Percentiles rank a stretch among this genome's conserved stretches.
Evolutionary conservation across 441 rosid species (phyloP).

Genomic region (Geranium incanum): DNA sequence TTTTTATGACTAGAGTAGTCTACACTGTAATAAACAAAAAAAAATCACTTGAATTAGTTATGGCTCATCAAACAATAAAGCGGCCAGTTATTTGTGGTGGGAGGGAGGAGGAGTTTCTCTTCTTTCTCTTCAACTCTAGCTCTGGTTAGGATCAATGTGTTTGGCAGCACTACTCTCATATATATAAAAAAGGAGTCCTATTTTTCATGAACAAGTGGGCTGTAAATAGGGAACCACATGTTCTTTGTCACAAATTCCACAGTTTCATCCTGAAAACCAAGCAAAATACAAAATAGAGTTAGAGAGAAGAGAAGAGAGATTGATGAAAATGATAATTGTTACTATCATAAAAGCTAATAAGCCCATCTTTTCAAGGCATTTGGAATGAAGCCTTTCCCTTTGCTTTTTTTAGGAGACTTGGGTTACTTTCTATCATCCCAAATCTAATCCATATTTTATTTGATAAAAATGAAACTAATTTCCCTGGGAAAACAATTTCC

Average conservation of each 20-base stretch:
- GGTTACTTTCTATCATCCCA: no score
- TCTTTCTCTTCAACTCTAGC: no score
- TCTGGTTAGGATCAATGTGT: not conserved
- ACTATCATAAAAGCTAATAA: not conserved
- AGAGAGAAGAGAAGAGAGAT: not conserved
- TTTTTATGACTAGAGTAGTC: no score
- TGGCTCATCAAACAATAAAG: no score
- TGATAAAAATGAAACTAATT: not conserved
- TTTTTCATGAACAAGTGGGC: conserved; percentile 90
- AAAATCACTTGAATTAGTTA: no score
- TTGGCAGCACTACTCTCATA: not conserved
- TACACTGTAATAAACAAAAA: no score
- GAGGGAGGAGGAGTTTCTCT: no score
- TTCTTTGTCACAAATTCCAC: conserved; percentile 47
- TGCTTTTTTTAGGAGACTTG: no score
- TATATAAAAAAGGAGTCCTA: conserved; percentile 17
- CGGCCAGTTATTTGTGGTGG: no score
- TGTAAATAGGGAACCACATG: conserved; percentile 94
- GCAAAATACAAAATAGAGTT: not conserved
- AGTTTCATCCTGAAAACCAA: conserved; percentile 37
- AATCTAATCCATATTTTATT: no score
- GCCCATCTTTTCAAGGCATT: no score
- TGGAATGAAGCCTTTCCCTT: no score
- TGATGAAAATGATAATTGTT: not conserved
- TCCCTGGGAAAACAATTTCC: not conserved